Base-by-base conservation (phyloP, 1,139 yeast species). In the Suhomyces coccinellae region DNA sequence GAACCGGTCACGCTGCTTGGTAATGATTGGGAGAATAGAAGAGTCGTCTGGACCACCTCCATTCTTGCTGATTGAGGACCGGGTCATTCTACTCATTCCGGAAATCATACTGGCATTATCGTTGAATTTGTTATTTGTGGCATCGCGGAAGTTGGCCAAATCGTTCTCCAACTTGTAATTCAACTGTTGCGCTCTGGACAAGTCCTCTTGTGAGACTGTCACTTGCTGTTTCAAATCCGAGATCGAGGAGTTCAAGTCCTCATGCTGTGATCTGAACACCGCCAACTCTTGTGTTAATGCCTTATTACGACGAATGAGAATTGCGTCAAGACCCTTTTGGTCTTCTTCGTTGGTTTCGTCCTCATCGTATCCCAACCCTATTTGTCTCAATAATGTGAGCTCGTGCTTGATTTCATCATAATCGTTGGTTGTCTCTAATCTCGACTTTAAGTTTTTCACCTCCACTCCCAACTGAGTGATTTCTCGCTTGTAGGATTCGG, bases 1-100 rank as follows among this genome's bases (percentile, higher is more conserved):
- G 72, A 91, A 90, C 52, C 98, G 73, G 63, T 93, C 98, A 63
- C 99, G 80, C 67, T 93, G 99, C 58, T 93, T 91, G 17, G 97
- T 90, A 28, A 93, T 82, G 43, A 93, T 89, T 0, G 96, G 96
- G 38, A 93, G 67, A 34, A 93, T 84, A 0, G 89, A 77, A 6
- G 71, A 61, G 35, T 77, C 69, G 42, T 67, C 74, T 12, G 58
- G 41, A 11, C 27, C 26, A 9, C 46, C 39, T 13, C 39, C 46
- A 14, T 38, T 38, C 27, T 43, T 33, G 66, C 42, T 32, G 66
- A 59, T 54, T 3, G 63, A 63, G 50, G 46, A 46, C 38, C 68
- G 47, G 55, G 73, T 67, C 62, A 73, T 75, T 56, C 73, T 72
- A 40, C 80, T 73, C 34, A 77, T 69, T 10, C 85, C 82, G 2